Percentiles rank a stretch among this genome's conserved stretches.
Evolutionary conservation across 192 early-diverging fungal genomes (phyloP).

Genomic region (Chytriomyces hyalinus): DNA sequence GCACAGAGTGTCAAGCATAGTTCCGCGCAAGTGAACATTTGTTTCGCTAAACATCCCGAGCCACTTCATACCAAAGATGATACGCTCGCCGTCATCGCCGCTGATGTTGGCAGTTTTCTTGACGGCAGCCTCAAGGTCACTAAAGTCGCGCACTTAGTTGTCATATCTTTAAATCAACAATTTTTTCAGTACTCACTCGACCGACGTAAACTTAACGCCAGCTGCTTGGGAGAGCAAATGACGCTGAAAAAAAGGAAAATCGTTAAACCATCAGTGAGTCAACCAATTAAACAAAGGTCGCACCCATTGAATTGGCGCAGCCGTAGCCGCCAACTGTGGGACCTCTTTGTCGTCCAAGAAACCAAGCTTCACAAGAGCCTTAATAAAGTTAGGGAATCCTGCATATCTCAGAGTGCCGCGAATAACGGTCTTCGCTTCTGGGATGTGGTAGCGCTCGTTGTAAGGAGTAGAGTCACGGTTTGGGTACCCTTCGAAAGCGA

Average conservation of each 20-base stretch:
- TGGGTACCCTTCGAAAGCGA: constrained; percentile 90
- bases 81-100: constrained; percentile 40
- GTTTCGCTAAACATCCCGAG: constrained; percentile 24
- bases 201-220: constrained; percentile 25
- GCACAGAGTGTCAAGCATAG: constrained; percentile 85
- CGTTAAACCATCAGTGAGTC: constrained; percentile 14
- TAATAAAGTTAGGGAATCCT: constrained; percentile 89
- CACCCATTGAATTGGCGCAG: constrained; percentile 34
- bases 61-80: constrained; percentile 42
- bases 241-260: constrained; percentile 10
- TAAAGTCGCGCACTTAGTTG: not conserved
- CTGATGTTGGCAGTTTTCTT: constrained; percentile 21
- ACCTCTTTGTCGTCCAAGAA: constrained; percentile 63
- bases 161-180: not conserved
- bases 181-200: not conserved
- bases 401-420: constrained; percentile 91
- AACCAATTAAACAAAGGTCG: not conserved
- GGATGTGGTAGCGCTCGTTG: constrained; percentile 81
- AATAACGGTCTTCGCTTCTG: constrained; percentile 84
- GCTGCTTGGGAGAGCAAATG: constrained; percentile 26
- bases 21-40: constrained; percentile 40
- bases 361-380: constrained; percentile 77
- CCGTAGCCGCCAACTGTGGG: constrained; percentile 4
- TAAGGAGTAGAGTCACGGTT: constrained; percentile 95
- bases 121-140: constrained; percentile 34